Evolutionary conservation across 2,329 filamentous ascomycete genomes (phyloP), one percentile per base, ranked within the genome.

Genomic region (Akanthomyces dipterigenus): DNA sequence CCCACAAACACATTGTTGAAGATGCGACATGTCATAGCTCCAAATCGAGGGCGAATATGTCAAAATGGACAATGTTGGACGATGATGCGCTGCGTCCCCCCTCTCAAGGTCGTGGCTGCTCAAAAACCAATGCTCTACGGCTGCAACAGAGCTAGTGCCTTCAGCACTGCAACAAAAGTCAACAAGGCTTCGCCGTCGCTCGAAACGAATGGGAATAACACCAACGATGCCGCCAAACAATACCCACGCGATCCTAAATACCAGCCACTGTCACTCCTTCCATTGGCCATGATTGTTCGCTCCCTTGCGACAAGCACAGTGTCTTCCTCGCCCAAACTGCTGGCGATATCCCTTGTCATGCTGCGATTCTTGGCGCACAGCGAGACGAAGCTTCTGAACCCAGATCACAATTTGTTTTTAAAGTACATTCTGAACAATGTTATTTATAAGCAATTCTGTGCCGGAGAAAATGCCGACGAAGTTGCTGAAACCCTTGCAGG

Each of bases 381-480:
- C 45, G 18, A 59, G 16, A 31, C 14, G 9, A 42, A 20, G 12
- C 5, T 75, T 0, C 65, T 76, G 67, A 77, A 77, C 64, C 73
- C 82, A 18, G 80, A 83, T 51, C 73, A 73, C 45, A 85, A 85
- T 65, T 76, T 77, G 0, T 20, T 83, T 0, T 70, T 84, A 14
- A 72, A 76, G 28, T 69, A 71, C 12, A 61, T 83, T 3, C 71
- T 85, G 7, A 80, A 79, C 67, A 73, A 77, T 62, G 83, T 81
- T 0, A 82, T 80, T 4, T 79, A 72, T 66, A 80, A 81, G 42
- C 82, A 85, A 60, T 85, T 84, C 70, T 85, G 82, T 64, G 78
- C 80, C 0, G 82, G 82, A 1, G 78, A 80, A 66, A 79, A 55
- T 40, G 49, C 40, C 7, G 20, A 38, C 3, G 22, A 61, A 18